Conservation (phyloP, 83 land plant genomes). For the Picea abies region DNA sequence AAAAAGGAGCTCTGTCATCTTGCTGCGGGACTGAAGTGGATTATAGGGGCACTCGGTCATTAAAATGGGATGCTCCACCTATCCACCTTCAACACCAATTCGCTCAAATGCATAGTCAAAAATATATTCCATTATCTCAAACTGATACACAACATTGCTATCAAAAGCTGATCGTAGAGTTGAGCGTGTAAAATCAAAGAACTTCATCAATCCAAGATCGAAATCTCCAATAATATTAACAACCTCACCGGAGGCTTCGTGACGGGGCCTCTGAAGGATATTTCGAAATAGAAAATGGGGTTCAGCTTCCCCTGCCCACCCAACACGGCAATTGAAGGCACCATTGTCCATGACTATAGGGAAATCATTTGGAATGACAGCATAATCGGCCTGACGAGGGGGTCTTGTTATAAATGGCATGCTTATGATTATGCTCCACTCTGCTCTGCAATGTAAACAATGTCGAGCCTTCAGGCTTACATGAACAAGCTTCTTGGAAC, state of each 20-base stretch:
- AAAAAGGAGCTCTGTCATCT: conserved; percentile 99
- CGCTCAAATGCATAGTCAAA: too few species aligned
- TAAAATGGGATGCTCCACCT: conserved; percentile 94
- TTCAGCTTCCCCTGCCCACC: conserved; percentile 88
- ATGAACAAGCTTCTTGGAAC: too few species aligned
- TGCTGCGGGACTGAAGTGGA: conserved; percentile 86
- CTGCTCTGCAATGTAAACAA: background rate
- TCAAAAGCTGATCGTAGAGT: too few species aligned
- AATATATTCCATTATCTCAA: too few species aligned
- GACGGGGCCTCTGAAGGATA: conserved; percentile 76
- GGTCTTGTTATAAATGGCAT: conserved; percentile 53
- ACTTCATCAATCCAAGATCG: too few species aligned
- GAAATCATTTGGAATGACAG: conserved; percentile 36
- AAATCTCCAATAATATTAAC: too few species aligned
- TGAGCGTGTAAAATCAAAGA: too few species aligned
- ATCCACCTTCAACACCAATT: too few species aligned
- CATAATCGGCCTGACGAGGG: conserved; percentile 68
- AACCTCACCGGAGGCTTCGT: conserved; percentile 55
- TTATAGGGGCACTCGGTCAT: conserved; percentile 96
- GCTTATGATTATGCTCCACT: background rate
- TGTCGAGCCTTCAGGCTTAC: too few species aligned
- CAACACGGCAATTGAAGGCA: conserved; percentile 83
- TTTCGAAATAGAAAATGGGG: conserved; percentile 76
- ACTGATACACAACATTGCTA: too few species aligned
- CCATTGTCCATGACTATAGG: conserved; percentile 98